Conservation (phyloP, 805 yeast species). For the Metschnikowia baotianmanensis region DNA sequence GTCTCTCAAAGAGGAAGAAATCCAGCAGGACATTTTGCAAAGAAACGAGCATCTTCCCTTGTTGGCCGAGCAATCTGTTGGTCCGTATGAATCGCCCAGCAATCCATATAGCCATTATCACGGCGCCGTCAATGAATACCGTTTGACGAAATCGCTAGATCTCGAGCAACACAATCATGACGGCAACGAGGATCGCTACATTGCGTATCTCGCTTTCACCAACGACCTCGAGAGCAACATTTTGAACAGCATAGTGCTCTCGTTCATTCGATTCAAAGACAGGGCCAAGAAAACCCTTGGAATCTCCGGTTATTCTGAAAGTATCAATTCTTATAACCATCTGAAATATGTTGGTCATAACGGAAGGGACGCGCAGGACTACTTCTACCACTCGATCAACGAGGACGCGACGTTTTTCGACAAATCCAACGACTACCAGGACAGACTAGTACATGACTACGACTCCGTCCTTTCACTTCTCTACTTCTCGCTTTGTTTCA, state of each 20-base stretch:
- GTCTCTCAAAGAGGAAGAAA: constrained; percentile 9
- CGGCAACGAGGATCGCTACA: constrained; percentile 24
- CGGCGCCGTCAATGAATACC: constrained; percentile 4
- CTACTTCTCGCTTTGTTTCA: constrained; percentile 34
- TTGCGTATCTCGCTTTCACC: constrained; percentile 22
- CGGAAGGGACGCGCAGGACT: constrained; percentile 6
- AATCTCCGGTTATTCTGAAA: constrained; percentile 6
- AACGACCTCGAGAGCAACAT: constrained; percentile 20
- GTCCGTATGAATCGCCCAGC: neutral
- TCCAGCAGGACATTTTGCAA: neutral
- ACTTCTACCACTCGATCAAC: constrained; percentile 33
- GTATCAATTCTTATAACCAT: neutral
- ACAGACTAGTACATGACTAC: constrained; percentile 32
- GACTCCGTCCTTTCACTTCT: constrained; percentile 36
- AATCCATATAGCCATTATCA: constrained; percentile 8
- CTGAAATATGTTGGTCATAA: constrained; percentile 1
- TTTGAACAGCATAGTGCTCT: constrained; percentile 22
- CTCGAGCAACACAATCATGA: constrained; percentile 19
- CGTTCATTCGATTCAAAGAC: constrained; percentile 24
- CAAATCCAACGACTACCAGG: constrained; percentile 22
- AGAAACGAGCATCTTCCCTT: neutral
- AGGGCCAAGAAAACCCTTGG: constrained; percentile 14
- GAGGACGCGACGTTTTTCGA: constrained; percentile 30
- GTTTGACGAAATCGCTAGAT: constrained; percentile 9
- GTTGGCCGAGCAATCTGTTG: neutral